phyloP scores from a whole-genome alignment of 2,329 filamentous ascomycete genomes.

The Intubia oerlemansii region DNA sequence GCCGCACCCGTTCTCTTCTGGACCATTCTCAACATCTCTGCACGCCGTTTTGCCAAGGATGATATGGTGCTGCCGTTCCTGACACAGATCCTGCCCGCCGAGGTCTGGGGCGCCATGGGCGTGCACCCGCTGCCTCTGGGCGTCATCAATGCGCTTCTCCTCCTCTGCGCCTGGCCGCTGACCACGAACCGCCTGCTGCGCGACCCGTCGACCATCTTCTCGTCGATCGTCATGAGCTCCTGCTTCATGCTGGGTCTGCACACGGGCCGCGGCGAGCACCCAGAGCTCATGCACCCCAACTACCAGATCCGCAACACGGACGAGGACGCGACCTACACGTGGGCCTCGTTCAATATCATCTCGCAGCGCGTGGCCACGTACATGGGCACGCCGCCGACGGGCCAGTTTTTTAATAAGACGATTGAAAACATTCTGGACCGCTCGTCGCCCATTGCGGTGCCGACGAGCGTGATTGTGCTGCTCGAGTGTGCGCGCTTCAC shows the following conservation, averaged over 20 bases:
- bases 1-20: conserved; percentile 28
- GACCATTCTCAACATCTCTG: conserved; percentile 28
- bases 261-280: conserved; percentile 27
- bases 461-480: conserved; percentile 22
- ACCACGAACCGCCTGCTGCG: conserved; percentile 27
- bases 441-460: conserved; percentile 18
- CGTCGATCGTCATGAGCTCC: conserved; percentile 24
- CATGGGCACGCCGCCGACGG: conserved; percentile 23
- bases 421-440: conserved; percentile 22
- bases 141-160: conserved; percentile 27
- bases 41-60: conserved; percentile 25
- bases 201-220: conserved; percentile 26
- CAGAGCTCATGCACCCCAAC: conserved; percentile 23
- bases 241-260: conserved; percentile 28
- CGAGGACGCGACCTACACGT: conserved; percentile 29
- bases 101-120: conserved; percentile 22
- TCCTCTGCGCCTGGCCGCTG: conserved; percentile 29
- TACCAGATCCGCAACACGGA: conserved; percentile 23
- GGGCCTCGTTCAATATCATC: conserved; percentile 30
- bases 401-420: conserved; percentile 24
- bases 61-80: conserved; percentile 21
- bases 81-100: conserved; percentile 22
- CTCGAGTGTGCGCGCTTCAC: conserved; percentile 29
- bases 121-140: conserved; percentile 22
- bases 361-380: conserved; percentile 20